Evolutionary conservation across 768 basidiomycete species (phyloP).

Genomic region (Amanita rubescens): DNA sequence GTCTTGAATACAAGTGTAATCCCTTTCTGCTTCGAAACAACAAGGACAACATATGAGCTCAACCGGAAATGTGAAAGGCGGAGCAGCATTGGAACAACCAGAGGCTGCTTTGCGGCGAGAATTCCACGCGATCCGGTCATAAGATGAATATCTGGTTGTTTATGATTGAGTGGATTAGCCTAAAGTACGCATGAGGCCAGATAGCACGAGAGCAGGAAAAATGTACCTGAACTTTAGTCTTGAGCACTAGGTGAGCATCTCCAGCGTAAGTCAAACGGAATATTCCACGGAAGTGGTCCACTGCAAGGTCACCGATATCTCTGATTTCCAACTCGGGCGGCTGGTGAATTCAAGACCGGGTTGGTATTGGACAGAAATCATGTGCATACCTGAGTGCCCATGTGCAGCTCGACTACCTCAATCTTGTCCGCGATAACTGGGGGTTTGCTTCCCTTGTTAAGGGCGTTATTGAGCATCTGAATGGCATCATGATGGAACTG

Average conservation of each 20-base stretch:
- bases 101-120: constrained; percentile 89
- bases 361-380: constrained; percentile 1
- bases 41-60: constrained; percentile 92
- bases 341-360: constrained; percentile 31
- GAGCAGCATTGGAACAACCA: constrained; percentile 97
- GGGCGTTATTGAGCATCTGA: constrained; percentile 92
- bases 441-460: constrained; percentile 96
- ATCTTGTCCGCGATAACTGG: constrained; percentile 97
- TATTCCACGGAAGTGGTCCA: constrained; percentile 94
- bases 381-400: constrained; percentile 85
- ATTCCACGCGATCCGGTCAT: constrained; percentile 80
- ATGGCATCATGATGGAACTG: constrained; percentile 95
- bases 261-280: constrained; percentile 93
- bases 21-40: constrained; percentile 95
- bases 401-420: constrained; percentile 97
- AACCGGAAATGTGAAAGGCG: constrained; percentile 94
- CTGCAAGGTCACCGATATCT: constrained; percentile 94
- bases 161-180: constrained; percentile 95
- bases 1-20: constrained; percentile 99
- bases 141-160: constrained; percentile 83
- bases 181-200: constrained; percentile 20
- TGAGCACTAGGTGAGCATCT: constrained; percentile 82
- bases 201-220: neutral
- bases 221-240: constrained; percentile 88
- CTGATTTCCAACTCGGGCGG: constrained; percentile 96